These are phyloP conservation scores for Paramecium sonneborni DNA, from an alignment of 73 alveolate genomes.

Conservation along the genomic window DNA sequence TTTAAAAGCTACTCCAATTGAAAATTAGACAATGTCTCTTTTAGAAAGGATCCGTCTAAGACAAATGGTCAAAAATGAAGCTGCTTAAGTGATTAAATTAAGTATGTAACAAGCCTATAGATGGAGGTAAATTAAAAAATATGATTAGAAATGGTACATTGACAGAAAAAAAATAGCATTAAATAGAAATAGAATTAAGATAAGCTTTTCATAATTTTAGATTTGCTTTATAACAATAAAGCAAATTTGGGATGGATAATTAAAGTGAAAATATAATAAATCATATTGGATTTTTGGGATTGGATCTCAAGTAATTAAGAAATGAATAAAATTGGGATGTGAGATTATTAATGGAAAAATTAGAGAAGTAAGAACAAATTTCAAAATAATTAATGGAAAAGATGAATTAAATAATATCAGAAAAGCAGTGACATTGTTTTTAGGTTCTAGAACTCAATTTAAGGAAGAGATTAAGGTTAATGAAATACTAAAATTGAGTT, in stretches of 20 bases:
- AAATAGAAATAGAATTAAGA: not conserved
- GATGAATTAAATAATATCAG: not conserved
- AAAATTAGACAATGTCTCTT: conserved; percentile 37
- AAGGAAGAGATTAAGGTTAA: not conserved
- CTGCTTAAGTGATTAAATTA: conserved; percentile 46
- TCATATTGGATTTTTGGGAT: not conserved
- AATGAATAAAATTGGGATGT: not conserved
- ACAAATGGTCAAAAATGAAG: conserved; percentile 10
- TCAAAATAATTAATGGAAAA: not conserved
- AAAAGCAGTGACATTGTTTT: not conserved
- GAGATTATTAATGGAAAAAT: not conserved
- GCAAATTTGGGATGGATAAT: not conserved
- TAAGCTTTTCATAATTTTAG: not conserved
- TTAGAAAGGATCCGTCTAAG: not conserved
- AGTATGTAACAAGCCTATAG: not conserved
- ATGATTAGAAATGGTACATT: not conserved
- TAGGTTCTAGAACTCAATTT: not conserved
- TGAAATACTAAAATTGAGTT: not conserved
- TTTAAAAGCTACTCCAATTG: conserved; percentile 14
- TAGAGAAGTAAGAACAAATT: not conserved
- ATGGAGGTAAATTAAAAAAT: not conserved
- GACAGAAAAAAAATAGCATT: not conserved
- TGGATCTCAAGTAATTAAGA: not conserved
- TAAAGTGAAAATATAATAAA: not conserved
- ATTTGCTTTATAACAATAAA: not conserved